These are phyloP conservation scores for Dionaea muscipula DNA, from an alignment of 179 eudicot genomes.

Conservation along the genomic window DNA sequence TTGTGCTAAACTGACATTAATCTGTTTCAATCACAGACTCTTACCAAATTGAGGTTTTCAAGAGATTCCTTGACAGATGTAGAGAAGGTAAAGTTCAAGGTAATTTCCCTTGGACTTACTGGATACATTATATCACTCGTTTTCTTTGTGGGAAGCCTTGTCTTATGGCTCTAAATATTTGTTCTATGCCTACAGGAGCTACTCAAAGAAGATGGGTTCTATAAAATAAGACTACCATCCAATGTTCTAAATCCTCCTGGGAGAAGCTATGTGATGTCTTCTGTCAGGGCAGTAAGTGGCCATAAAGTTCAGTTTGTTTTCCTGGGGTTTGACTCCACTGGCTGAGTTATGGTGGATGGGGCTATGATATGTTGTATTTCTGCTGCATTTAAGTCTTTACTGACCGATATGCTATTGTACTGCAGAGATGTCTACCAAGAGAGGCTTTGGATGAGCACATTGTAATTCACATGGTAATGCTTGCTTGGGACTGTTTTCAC, in stretches of 20 bases:
- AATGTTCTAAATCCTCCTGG: constrained; percentile 75
- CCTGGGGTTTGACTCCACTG: neutral
- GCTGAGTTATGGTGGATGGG: neutral
- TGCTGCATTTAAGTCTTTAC: constrained; percentile 2
- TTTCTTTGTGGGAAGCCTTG: neutral
- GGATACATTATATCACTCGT: too few species aligned
- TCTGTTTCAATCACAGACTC: constrained; percentile 39
- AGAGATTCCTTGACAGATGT: constrained; percentile 51
- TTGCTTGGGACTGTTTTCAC: neutral
- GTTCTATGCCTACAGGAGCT: constrained; percentile 36
- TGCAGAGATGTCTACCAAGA: constrained; percentile 90
- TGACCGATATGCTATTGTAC: constrained; percentile 11
- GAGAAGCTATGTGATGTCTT: constrained; percentile 61
- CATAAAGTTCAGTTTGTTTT: constrained; percentile 4
- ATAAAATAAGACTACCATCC: constrained; percentile 72
- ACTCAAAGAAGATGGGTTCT: constrained; percentile 62
- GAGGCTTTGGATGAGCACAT: constrained; percentile 86
- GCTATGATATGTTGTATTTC: neutral
- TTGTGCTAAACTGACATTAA: constrained; percentile 2
- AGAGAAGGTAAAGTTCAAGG: constrained; percentile 66
- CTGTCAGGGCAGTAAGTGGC: constrained; percentile 76
- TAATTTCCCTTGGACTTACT: constrained; percentile 15
- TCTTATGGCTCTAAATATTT: neutral
- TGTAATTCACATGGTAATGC: constrained; percentile 71
- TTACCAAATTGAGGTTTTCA: constrained; percentile 81